Evolutionary conservation across 2,329 filamentous ascomycete genomes (phyloP).

Genomic region (Zelopaecilomyces penicillatus): DNA sequence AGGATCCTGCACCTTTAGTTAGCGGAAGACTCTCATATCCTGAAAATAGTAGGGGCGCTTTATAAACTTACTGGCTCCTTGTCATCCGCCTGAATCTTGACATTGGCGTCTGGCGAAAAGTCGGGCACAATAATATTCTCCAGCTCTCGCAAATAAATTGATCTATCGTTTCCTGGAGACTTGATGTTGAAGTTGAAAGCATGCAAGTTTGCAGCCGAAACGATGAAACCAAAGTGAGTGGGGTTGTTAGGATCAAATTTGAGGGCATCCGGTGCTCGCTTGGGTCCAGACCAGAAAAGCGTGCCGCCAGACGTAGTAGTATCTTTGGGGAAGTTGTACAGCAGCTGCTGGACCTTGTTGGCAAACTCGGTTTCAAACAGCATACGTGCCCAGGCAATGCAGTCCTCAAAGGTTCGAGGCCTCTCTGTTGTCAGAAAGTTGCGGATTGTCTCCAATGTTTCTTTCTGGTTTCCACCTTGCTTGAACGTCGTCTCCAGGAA

Average conservation of each 20-base stretch:
- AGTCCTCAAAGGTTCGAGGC: constrained; percentile 88
- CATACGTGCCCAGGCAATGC: constrained; percentile 87
- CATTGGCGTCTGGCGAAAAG: constrained; percentile 78
- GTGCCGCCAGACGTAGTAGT: constrained; percentile 79
- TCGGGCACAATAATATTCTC: constrained; percentile 94
- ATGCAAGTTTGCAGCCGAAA: constrained; percentile 83
- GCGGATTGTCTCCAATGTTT: constrained; percentile 80
- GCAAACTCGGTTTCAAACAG: constrained; percentile 96
- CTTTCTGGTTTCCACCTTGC: constrained; percentile 90
- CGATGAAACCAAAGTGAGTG: constrained; percentile 81
- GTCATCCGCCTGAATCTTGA: constrained; percentile 96
- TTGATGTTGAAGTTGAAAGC: constrained; percentile 98
- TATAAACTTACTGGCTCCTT: constrained; percentile 64
- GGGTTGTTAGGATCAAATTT: constrained; percentile 80
- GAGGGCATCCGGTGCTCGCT: constrained; percentile 86
- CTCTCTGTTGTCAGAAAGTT: constrained; percentile 90
- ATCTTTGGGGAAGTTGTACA: constrained; percentile 97
- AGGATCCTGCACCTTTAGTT: constrained; percentile 54
- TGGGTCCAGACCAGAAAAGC: constrained; percentile 96
- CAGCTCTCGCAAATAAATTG: constrained; percentile 69
- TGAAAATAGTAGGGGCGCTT: neutral
- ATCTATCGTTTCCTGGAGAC: constrained; percentile 59
- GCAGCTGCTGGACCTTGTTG: constrained; percentile 88
- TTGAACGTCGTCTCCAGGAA: constrained; percentile 82
- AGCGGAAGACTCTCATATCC: neutral